Conservation (phyloP, 73 alveolate genomes). For the Tetrahymena elliotti region DNA sequence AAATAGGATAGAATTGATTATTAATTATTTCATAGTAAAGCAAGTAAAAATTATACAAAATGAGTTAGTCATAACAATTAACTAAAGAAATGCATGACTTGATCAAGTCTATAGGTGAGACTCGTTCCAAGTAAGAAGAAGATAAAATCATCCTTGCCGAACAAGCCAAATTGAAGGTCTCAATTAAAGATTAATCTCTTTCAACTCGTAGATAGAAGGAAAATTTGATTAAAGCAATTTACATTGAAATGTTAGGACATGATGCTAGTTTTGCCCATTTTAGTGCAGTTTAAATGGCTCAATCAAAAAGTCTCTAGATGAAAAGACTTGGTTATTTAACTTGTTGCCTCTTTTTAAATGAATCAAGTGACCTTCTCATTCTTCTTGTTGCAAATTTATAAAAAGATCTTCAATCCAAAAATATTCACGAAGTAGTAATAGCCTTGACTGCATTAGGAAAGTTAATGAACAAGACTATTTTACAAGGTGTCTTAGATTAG, state of each 20-base stretch:
- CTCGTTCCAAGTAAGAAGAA: conserved; percentile 97
- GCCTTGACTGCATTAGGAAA: conserved; percentile 80
- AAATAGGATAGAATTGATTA: neutral
- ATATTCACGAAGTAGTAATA: conserved; percentile 84
- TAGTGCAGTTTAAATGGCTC: conserved; percentile 97
- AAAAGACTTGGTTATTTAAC: conserved; percentile 96
- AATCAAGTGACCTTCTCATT: conserved; percentile 76
- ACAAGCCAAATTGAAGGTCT: conserved; percentile 75
- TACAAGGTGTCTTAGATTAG: conserved; percentile 7
- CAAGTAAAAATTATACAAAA: neutral
- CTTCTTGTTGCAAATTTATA: conserved; percentile 91
- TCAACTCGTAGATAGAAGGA: conserved; percentile 93
- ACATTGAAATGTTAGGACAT: conserved; percentile 98
- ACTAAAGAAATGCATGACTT: conserved; percentile 97
- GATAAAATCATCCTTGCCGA: conserved; percentile 97
- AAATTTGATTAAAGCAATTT: conserved; percentile 91
- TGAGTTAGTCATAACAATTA: conserved; percentile 85
- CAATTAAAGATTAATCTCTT: conserved; percentile 82
- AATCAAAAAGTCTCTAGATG: conserved; percentile 86
- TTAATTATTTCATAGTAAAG: neutral
- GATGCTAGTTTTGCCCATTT: conserved; percentile 99
- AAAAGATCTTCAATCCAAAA: conserved; percentile 84
- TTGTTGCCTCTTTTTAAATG: conserved; percentile 80
- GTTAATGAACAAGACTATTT: conserved; percentile 76
- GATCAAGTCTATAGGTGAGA: conserved; percentile 98